A percentile compares a stretch with the other conserved stretches of the same genome.
These are phyloP conservation scores for Pseudognaphalium luteoalbum DNA, from an alignment of 129 eudicot genomes.

Conservation along the genomic window DNA sequence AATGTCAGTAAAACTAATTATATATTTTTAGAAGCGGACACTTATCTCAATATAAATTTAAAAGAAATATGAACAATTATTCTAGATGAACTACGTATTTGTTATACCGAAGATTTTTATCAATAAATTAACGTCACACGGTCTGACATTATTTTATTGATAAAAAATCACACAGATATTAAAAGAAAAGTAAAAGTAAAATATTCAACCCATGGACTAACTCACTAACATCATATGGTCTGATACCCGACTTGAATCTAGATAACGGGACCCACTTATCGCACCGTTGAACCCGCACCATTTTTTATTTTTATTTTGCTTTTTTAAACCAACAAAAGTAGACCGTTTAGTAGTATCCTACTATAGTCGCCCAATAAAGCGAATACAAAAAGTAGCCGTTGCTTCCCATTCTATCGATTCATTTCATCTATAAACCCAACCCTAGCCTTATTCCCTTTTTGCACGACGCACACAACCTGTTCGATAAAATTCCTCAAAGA, in stretches of 20 bases:
- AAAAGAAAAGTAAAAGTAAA: no score
- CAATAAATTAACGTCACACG: no score
- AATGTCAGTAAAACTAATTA: no score
- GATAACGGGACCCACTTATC: background rate
- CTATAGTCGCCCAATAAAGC: conserved; percentile 14
- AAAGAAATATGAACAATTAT: no score
- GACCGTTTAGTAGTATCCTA: background rate
- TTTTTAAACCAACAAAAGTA: background rate
- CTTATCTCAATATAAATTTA: no score
- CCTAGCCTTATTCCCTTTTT: conserved; percentile 28
- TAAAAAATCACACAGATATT: no score
- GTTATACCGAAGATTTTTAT: no score
- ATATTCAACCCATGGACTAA: no score
- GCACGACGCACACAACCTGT: conserved; percentile 2
- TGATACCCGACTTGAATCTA: background rate
- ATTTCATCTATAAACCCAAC: conserved; percentile 28
- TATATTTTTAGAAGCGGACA: no score
- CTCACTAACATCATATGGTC: no score
- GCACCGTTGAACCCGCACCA: background rate
- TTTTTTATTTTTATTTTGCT: background rate
- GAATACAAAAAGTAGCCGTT: conserved; percentile 53
- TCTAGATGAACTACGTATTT: no score
- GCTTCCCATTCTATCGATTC: conserved; percentile 24
- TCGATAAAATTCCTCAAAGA: conserved; percentile 30
- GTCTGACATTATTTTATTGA: no score